Base-by-base conservation (phyloP, 2,329 filamentous ascomycete genomes). In the Beauveria medogensis region DNA sequence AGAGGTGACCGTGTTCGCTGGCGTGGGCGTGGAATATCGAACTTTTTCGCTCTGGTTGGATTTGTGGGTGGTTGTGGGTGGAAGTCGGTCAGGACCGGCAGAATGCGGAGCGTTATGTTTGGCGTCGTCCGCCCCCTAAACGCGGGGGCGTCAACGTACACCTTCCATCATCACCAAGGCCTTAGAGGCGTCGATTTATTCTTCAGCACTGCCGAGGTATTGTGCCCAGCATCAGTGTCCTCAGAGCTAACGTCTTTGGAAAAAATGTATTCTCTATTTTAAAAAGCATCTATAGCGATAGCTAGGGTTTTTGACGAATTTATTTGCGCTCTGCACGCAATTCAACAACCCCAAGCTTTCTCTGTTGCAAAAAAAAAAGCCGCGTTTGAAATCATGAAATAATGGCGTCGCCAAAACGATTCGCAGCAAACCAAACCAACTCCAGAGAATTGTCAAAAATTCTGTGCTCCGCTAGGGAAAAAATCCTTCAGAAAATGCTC, bases 11-110 rank as follows among this genome's bases (percentile, higher is more conserved):
- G 64, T 65, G 68, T 72, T 56, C 48, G 48, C 40, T 46, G 56
- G 47, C 56, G 34, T 59, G 47, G 26, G 22, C 57, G 57, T 68
- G 69, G 70, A 75, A 74, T 75, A 75, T 75, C 72, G 70, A 75
- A 72, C 72, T 75, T 77, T 76, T 69, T 71, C 69, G 70, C 66
- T 64, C 66, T 34, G 48, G 40, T n/a, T 59, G 55, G 70, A 75
- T 74, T 76, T 77, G 75, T 77, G 75, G 74, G 74, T 69, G 74
- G 57, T 75, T 76, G 73, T 76, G 74, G 74, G 75, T 68, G 69
- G 59, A 56, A 60, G 70, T 74, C 74, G 75, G 75, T 76, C 69
- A 66, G 34, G 0, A 1, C 12, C 34, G 75, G 75, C 75, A 77
- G 69, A 75, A 73, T 65, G 58, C 40, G 44, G 44, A 50, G 37